A percentile compares a stretch with the other conserved stretches of the same genome.
phyloP scores from a whole-genome alignment of 371 early-diverging fungal species.

The Coemansia sp. region DNA sequence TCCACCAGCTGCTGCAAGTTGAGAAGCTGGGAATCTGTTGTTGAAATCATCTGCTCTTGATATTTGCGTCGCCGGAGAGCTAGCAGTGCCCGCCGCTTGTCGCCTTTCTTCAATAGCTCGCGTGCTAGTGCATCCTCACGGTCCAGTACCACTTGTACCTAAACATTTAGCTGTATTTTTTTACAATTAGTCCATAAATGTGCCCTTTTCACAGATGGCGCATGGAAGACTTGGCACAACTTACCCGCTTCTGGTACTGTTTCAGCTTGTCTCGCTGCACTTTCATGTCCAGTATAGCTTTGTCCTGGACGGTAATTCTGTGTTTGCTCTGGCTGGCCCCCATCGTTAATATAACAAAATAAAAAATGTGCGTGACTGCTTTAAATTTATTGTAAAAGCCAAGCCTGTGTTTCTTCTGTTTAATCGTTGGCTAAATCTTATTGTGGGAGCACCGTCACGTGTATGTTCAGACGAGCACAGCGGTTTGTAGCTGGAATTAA shows the following conservation, averaged over 20 bases:
- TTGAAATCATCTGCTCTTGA: constrained; percentile 80
- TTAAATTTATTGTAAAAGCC: not conserved
- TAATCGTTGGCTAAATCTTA: not conserved
- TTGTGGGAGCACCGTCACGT: constrained; percentile 6
- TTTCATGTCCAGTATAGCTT: constrained; percentile 91
- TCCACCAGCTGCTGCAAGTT: constrained; percentile 85
- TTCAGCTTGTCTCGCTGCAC: constrained; percentile 89
- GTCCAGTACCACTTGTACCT: constrained; percentile 64
- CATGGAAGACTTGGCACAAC: constrained; percentile 6
- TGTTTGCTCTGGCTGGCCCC: constrained; percentile 56
- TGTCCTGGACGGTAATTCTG: constrained; percentile 81
- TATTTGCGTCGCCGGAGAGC: constrained; percentile 94
- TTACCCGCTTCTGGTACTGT: constrained; percentile 84
- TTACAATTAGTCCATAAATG: not conserved
- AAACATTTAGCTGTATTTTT: not conserved
- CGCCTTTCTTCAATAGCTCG: constrained; percentile 62
- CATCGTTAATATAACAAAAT: constrained; percentile 47
- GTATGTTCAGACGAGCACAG: not conserved
- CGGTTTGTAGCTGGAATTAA: not conserved
- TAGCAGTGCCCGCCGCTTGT: constrained; percentile 80
- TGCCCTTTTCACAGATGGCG: not conserved
- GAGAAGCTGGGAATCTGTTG: constrained; percentile 81
- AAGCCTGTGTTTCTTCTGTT: not conserved
- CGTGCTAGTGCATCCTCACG: constrained; percentile 70
- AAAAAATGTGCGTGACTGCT: not conserved